Evolutionary conservation across 1,284 basidiomycete genomes (phyloP), one percentile per base, ranked within the genome.

Genomic region (Cryptococcus maquisensis): DNA sequence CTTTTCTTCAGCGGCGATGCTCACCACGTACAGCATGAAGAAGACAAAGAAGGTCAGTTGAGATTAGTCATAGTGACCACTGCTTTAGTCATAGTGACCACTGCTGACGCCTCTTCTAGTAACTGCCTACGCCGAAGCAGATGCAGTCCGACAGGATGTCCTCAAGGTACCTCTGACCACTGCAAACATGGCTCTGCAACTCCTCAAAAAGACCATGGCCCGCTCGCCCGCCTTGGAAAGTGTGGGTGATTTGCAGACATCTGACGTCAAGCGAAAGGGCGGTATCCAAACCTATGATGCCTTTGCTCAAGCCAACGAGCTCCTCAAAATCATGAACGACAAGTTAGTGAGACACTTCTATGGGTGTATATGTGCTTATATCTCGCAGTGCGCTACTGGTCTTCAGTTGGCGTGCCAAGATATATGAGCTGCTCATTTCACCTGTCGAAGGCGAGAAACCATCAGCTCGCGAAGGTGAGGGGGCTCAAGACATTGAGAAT

Each of bases 1-100:
- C 68, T 64, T 62, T 72, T 72, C 64, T 65, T 71, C 18, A 62
- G 68, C 49, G 71, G 72, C 13, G 73, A 73, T 56, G 60, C 68
- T 12, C 59, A 58, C 18, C 72, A 74, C 51, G 59, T 71, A 10
- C 51, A 56, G 16, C 60, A 65, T 24, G 55, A 67, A n/a, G 59
- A 62, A 23, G 67, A 55, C 3, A 54, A 53, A 38, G 62, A 65
- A 52, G 56, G 70, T 64, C 52, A 55, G 61, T 49, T n/a, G n/a
- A n/a, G 16, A 8, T 44, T 12, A 26, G 5, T 10, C 20, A 16
- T 28, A 12, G 8, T 26, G 13, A 7, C n/a, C 13, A 8, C 13
- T 36, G 12, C 49, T n/a, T 6, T 21, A 24, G 21, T 16, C 35
- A 35, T 26, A n/a, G n/a, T n/a, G n/a, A n/a, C 40, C 8, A 35